Conservation (phyloP, 768 basidiomycete species). For the Suillus alpinus region DNA sequence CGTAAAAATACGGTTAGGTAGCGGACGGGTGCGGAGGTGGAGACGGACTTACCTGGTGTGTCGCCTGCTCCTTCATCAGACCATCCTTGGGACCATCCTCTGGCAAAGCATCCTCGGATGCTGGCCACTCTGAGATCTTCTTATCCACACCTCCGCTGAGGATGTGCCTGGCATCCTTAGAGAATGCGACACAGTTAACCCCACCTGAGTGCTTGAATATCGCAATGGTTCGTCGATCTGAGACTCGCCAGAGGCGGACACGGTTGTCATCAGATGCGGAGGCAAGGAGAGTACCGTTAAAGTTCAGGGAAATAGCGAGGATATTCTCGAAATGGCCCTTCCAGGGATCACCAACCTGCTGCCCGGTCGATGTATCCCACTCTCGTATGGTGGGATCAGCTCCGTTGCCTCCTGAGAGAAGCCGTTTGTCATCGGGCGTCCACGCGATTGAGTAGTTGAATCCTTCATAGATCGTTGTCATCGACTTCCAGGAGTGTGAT, state of each 20-base stretch:
- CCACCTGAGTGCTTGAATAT: not conserved
- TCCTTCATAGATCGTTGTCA: not conserved
- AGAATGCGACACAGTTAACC: not conserved
- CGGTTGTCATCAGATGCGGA: slow-evolving; percentile 29
- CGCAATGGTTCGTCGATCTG: not conserved
- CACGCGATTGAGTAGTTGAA: not conserved
- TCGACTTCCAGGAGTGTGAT: too few relatives aligned
- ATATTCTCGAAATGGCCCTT: not conserved
- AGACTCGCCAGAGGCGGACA: slow-evolving; percentile 27
- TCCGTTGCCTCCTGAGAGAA: not conserved
- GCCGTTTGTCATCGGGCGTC: not conserved
- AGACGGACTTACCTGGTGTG: not conserved
- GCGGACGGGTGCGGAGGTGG: not conserved
- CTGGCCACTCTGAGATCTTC: not conserved
- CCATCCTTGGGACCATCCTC: not conserved
- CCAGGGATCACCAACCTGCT: not conserved
- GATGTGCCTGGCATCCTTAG: not conserved
- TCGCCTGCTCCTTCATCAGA: not conserved
- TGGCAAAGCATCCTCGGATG: not conserved
- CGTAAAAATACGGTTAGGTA: not conserved
- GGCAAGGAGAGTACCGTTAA: slow-evolving; percentile 23
- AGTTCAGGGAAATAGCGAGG: not conserved
- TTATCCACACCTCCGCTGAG: not conserved
- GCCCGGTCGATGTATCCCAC: not conserved
- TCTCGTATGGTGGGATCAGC: not conserved